Conservation (phyloP, 768 basidiomycete species). For the Psilocybe cubensis region DNA sequence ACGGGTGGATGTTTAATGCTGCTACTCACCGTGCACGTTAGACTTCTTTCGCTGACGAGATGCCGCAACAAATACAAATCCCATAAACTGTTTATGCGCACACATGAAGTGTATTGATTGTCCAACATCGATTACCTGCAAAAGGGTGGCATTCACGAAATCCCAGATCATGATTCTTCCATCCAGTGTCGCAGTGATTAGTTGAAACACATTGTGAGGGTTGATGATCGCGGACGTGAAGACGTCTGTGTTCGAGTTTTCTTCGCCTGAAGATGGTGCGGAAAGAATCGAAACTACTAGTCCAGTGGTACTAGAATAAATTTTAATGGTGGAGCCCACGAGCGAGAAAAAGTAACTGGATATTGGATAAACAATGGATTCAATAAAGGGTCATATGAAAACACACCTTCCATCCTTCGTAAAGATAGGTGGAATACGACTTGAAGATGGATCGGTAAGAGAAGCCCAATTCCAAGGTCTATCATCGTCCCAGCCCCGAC, state of each 20-base stretch:
- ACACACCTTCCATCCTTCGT: slow-evolving; percentile 85
- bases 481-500: slow-evolving; percentile 30
- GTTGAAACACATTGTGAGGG: slow-evolving; percentile 87
- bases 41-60: slow-evolving; percentile 52
- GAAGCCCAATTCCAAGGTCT: slow-evolving; percentile 69
- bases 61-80: slow-evolving; percentile 71
- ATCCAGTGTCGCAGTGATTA: slow-evolving; percentile 84
- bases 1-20: neutral
- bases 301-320: slow-evolving; percentile 80
- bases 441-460: slow-evolving; percentile 70
- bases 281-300: slow-evolving; percentile 85
- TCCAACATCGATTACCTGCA: slow-evolving; percentile 73
- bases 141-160: slow-evolving; percentile 80
- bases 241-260: slow-evolving; percentile 43
- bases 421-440: slow-evolving; percentile 73
- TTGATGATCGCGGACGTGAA: slow-evolving; percentile 80
- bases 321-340: slow-evolving; percentile 79
- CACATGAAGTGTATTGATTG: slow-evolving; percentile 75
- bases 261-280: slow-evolving; percentile 41
- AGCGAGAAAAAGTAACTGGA: slow-evolving; percentile 89
- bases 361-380: slow-evolving; percentile 3
- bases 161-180: slow-evolving; percentile 94
- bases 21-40: slow-evolving; percentile 31
- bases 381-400: neutral
- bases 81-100: slow-evolving; percentile 69